phyloP scores from a whole-genome alignment of 495 filamentous ascomycete species.

The Aspergillus baeticus region DNA sequence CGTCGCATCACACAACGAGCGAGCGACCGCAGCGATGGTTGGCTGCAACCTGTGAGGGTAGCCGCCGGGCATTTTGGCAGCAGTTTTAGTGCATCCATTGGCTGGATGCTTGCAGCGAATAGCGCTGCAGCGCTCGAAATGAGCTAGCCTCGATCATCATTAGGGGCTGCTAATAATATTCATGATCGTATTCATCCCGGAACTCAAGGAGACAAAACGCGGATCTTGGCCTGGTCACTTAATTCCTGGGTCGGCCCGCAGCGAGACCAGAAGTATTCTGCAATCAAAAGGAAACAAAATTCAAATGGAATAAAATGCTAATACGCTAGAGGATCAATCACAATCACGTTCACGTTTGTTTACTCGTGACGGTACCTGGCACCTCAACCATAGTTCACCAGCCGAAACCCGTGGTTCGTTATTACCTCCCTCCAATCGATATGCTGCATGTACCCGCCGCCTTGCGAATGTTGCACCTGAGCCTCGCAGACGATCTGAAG shows the following conservation, averaged over 20 bases:
- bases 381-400: slow-evolving; percentile 45
- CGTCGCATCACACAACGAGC: slow-evolving; percentile 15
- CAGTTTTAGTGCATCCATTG: slow-evolving; percentile 20
- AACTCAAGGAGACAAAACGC: not conserved
- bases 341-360: slow-evolving; percentile 1
- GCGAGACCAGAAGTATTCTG: not conserved
- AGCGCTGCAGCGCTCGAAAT: not conserved
- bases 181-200: not conserved
- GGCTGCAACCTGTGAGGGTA: slow-evolving; percentile 16
- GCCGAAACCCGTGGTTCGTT: slow-evolving; percentile 36
- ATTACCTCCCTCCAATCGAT: slow-evolving; percentile 50
- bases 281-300: not conserved
- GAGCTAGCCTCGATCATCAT: not conserved
- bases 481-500: slow-evolving; percentile 51
- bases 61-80: slow-evolving; percentile 18
- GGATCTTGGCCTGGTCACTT: no score
- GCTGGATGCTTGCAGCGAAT: slow-evolving; percentile 13
- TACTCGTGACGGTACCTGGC: slow-evolving; percentile 7
- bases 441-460: slow-evolving; percentile 34
- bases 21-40: slow-evolving; percentile 22
- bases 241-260: slow-evolving; percentile 14
- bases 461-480: slow-evolving; percentile 39
- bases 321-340: no score
- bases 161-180: slow-evolving; percentile 6
- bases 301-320: no score